Base-by-base conservation (phyloP, 768 basidiomycete genomes). In the Pulveroboletus sp. region DNA sequence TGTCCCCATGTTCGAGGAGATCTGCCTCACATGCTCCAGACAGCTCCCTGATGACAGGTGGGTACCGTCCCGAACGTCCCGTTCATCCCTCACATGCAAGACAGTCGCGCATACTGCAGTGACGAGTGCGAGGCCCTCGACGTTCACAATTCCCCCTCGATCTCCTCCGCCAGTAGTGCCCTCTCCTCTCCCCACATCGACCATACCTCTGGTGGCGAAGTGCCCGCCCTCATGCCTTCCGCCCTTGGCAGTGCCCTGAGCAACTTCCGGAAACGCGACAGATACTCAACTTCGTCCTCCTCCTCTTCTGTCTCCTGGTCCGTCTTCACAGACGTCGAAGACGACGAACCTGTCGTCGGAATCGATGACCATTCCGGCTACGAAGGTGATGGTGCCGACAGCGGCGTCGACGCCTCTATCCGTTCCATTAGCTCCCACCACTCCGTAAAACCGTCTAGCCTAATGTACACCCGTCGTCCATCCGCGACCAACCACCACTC, bases 1-100 rank as follows among this genome's bases (percentile, higher is more conserved):
- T 43, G 48, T 53, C 49, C 61, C 58, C 59, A 89, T 89, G 86
- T 88, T 86, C 68, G 82, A 86, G 76, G 86, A 88, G 74, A 75
- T 83, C 60, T 89, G 87, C 64, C 76, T 89, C 50, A 71, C 77
- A 46, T 89, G 87, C 64, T 83, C 85, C 46, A 82, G 78, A 67
- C 79, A 79, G 47, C 75, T 86, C 58, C 64, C 67, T 55, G 80
- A 77, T 67, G 80, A 83, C 66, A 78, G 77, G 84, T 86, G 73
- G 55, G 76, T 69, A 47, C 50, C 56, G 46, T 56, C 57, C 55
- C 44, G 46, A 27, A 30, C 51, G 11, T 31, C 36, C 47, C 53
- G 44, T 38, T 56, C 45, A 47, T 48, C 37, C 50, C 63, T 50
- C 56, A 58, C 51, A 31, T 47, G 45, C 39, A 59, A 46, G 53